Base-by-base conservation (phyloP, 306 rosid genomes). In the Potentilla sterilis region DNA sequence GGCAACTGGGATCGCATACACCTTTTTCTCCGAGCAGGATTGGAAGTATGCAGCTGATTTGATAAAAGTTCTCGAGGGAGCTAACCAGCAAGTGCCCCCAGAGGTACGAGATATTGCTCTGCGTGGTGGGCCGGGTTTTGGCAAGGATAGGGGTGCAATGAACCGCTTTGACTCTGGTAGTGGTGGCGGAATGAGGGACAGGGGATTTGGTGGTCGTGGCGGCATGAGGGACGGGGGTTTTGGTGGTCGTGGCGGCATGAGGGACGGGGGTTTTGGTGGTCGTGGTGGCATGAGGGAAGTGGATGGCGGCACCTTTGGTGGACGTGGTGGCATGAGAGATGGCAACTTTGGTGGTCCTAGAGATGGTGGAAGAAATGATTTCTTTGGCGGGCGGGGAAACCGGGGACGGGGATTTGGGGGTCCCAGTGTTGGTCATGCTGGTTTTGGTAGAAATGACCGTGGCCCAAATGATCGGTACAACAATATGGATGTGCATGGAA, bases 11-110 rank as follows among this genome's bases (percentile, higher is more conserved):
- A 6, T 92, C 73, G 68, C 99, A 1, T 92, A 92, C 86, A 96
- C 99, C 69, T 96, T 96, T 81, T 86, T 96, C 88, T 90, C 91
- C 48, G 99, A 96, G 83, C 97, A 96, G 87, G 99, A 96, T 68
- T 90, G 98, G 97, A 96, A 92, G 75, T 92, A 89, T 70, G 99
- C 99, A 0, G 86, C 90, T 76, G 99, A 96, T 79, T 80, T 96
- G 68, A 89, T 96, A 38, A 96, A 96, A 86, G 92, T 96, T 78
- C 88, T 96, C 80, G 99, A 96, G 86, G 98, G 99, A 75, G 99
- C 99, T 40, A 93, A 96, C 79, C 99, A 96, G 85, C 82, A 66
- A 14, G 99, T 96, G 81, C 99, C 96, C 69, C 92, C 95, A 12
- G 97, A 96, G 82, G 77, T 96, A 48, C 85, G 91, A 22, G 93